A percentile compares a stretch with the other conserved stretches of the same genome.
Conservation (phyloP, 2,329 filamentous ascomycete species). For the Aspergillus sergii region DNA sequence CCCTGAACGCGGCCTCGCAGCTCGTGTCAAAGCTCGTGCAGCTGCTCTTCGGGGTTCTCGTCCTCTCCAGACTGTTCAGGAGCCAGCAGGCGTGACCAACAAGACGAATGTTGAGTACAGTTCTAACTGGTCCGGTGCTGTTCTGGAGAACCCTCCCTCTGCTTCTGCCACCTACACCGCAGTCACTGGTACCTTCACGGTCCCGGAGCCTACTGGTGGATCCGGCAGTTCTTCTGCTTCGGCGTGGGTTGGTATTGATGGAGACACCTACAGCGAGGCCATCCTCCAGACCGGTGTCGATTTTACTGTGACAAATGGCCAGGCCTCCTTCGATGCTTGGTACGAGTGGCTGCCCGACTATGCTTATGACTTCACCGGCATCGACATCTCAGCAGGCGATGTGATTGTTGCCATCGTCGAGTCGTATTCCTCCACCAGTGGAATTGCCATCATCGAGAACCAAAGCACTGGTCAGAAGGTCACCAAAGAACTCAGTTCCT, state of each 20-base stretch:
- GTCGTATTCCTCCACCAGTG: constrained; percentile 44
- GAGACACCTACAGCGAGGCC: constrained; percentile 56
- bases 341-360: constrained; percentile 64
- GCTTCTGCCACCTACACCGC: neutral
- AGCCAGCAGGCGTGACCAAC: constrained; percentile 36
- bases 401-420: constrained; percentile 45
- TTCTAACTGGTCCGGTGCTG: constrained; percentile 62
- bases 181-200: neutral
- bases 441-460: constrained; percentile 54
- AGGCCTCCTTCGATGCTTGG: constrained; percentile 56
- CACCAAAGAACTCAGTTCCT: constrained; percentile 25
- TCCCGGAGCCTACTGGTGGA: neutral
- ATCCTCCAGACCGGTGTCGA: constrained; percentile 61
- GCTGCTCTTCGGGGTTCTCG: constrained; percentile 31
- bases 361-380: constrained; percentile 53
- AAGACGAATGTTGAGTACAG: constrained; percentile 51
- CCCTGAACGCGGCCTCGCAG: constrained; percentile 44
- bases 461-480: constrained; percentile 53
- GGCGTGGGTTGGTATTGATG: constrained; percentile 64
- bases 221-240: constrained; percentile 36
- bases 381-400: constrained; percentile 49
- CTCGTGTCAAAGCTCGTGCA: constrained; percentile 30
- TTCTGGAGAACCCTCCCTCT: constrained; percentile 37
- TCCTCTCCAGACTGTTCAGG: constrained; percentile 33
- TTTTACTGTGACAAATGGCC: constrained; percentile 49